These are phyloP conservation scores for Acanthamoeba divionensis DNA, from an alignment of 208 protist genomes.

Conservation along the genomic window DNA sequence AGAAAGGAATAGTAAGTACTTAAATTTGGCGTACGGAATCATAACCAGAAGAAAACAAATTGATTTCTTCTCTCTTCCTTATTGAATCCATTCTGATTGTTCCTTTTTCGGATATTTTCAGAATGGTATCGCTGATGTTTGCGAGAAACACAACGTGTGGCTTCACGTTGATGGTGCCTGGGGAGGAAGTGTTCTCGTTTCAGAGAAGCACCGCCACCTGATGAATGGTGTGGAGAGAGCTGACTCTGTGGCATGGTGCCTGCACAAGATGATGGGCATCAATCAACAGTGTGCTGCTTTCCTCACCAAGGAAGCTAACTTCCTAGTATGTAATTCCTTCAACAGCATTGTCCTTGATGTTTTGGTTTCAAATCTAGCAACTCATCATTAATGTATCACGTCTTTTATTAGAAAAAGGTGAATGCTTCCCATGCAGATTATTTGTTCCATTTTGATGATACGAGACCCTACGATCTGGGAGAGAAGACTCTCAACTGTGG, in stretches of 20 bases:
- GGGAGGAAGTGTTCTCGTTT: slow-evolving; percentile 70
- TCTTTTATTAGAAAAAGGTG: neutral
- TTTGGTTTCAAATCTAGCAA: neutral
- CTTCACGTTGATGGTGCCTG: slow-evolving; percentile 70
- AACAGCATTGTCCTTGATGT: neutral
- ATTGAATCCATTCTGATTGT: neutral
- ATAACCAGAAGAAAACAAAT: too few species aligned
- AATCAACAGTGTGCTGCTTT: slow-evolving; percentile 72
- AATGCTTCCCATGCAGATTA: slow-evolving; percentile 61
- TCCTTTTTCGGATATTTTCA: slow-evolving; percentile 38
- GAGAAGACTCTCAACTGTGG: slow-evolving; percentile 64
- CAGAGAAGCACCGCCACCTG: slow-evolving; percentile 20
- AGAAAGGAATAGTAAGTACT: too few species aligned
- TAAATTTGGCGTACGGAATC: too few species aligned
- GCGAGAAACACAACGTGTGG: slow-evolving; percentile 66
- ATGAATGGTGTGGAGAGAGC: slow-evolving; percentile 62
- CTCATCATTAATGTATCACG: too few species aligned
- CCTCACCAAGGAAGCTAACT: slow-evolving; percentile 55
- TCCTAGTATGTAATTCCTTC: neutral
- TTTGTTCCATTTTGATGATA: slow-evolving; percentile 58
- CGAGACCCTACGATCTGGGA: slow-evolving; percentile 50
- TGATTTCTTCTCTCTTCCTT: neutral
- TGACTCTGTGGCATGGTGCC: slow-evolving; percentile 67
- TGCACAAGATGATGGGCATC: slow-evolving; percentile 74
- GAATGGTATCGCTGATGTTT: slow-evolving; percentile 63